Percentiles rank a stretch among this genome's conserved stretches.
phyloP scores from a whole-genome alignment of 2,329 filamentous ascomycete species.

The Alternaria incomplexa region DNA sequence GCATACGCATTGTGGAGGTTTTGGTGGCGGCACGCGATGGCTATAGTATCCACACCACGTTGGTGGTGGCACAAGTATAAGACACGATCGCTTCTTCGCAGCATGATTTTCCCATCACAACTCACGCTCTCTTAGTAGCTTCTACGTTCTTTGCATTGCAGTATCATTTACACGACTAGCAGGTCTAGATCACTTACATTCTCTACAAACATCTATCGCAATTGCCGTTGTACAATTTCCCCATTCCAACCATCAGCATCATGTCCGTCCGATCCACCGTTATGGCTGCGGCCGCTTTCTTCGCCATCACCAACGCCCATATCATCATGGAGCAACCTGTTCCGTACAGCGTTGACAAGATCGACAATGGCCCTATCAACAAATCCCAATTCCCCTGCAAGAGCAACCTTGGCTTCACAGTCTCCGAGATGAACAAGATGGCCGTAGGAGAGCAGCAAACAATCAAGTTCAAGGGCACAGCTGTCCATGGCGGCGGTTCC shows the following conservation, averaged over 20 bases:
- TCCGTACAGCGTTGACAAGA: conserved; percentile 62
- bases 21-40: conserved; percentile 16
- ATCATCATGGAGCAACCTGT: conserved; percentile 73
- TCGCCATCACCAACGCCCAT: conserved; percentile 72
- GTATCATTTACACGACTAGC: conserved; percentile 29
- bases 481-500: conserved; percentile 86
- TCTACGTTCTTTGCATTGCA: conserved; percentile 26
- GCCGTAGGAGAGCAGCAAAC: conserved; percentile 66
- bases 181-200: conserved; percentile 35
- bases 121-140: conserved; percentile 23
- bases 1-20: conserved; percentile 3
- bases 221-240: conserved; percentile 16
- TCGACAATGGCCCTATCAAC: conserved; percentile 70
- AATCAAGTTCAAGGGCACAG: conserved; percentile 72
- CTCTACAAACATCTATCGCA: background rate
- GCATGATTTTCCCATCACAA: conserved; percentile 20
- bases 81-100: conserved; percentile 11
- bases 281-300: conserved; percentile 56
- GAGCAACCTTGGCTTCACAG: conserved; percentile 33
- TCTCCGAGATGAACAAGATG: conserved; percentile 55
- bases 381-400: conserved; percentile 76
- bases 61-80: conserved; percentile 34
- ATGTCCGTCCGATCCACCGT: conserved; percentile 60
- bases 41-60: conserved; percentile 2
- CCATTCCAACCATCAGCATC: conserved; percentile 32